These are phyloP conservation scores for Erythrophleum ivorense DNA, from an alignment of 331 rosid genomes.

Conservation along the genomic window DNA sequence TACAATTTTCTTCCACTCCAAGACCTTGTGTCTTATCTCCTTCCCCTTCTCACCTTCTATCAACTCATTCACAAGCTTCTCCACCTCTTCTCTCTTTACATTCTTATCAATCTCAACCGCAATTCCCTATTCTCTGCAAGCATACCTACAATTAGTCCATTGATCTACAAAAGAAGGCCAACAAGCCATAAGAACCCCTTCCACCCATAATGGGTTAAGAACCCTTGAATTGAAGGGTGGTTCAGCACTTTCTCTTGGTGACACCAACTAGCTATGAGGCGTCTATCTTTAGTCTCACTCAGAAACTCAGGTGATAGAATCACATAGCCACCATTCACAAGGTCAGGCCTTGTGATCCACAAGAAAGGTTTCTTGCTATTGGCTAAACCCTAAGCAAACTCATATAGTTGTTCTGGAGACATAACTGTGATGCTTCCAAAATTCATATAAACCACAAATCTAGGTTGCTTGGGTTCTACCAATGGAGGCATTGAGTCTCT, in stretches of 20 bases:
- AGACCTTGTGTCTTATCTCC: slow-evolving; percentile 34
- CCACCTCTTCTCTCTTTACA: slow-evolving; percentile 47
- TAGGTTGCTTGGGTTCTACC: slow-evolving; percentile 34
- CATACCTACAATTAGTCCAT: not conserved
- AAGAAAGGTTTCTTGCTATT: slow-evolving; percentile 34
- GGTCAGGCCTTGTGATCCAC: slow-evolving; percentile 42
- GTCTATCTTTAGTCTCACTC: slow-evolving; percentile 18
- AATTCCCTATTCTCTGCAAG: slow-evolving; percentile 15
- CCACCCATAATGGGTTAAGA: slow-evolving; percentile 35
- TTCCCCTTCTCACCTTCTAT: slow-evolving; percentile 52
- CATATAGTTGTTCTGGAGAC: slow-evolving; percentile 24
- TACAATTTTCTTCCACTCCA: slow-evolving; percentile 28
- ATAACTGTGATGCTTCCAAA: slow-evolving; percentile 32
- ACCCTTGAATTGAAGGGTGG: slow-evolving; percentile 22
- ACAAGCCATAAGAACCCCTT: slow-evolving; percentile 30
- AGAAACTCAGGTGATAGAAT: not conserved
- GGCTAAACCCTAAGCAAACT: slow-evolving; percentile 41
- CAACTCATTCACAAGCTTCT: slow-evolving; percentile 45
- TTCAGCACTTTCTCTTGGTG: slow-evolving; percentile 30
- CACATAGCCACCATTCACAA: slow-evolving; percentile 12
- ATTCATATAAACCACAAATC: slow-evolving; percentile 30
- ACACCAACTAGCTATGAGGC: slow-evolving; percentile 33
- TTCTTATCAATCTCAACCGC: slow-evolving; percentile 34
- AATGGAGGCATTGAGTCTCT: slow-evolving; percentile 37
- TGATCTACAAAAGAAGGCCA: slow-evolving; percentile 26